Conservation (phyloP, 139 green algal species). For the Chlamydomonas sphaeroides region DNA sequence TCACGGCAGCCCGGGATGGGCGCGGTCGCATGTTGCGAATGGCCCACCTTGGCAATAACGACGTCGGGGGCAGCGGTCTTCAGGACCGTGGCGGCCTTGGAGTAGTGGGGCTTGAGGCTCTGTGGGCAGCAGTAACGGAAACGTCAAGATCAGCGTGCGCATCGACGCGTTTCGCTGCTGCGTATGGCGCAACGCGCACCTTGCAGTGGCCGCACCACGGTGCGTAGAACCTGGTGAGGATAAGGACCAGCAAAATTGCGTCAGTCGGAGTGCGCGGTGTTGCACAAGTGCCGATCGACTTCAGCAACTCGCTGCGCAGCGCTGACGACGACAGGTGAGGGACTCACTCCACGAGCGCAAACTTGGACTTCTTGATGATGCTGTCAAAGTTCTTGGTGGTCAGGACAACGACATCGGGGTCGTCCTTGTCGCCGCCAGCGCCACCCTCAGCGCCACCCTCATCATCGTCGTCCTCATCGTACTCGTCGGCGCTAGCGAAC, state of each 20-base stretch:
- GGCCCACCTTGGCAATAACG: conserved; percentile 80
- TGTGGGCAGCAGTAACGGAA: conserved; percentile 33
- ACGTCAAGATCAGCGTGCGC: conserved; percentile 5
- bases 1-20: no score
- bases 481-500: conserved; percentile 4
- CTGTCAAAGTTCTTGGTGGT: conserved; percentile 77
- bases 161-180: background rate
- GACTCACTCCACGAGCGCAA: conserved; percentile 68
- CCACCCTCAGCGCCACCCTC: conserved; percentile 36
- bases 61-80: conserved; percentile 66
- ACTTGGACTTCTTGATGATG: conserved; percentile 67
- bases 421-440: conserved; percentile 41
- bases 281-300: no score
- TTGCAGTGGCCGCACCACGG: conserved; percentile 58
- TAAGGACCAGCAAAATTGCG: no score
- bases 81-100: conserved; percentile 74
- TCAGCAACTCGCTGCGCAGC: no score
- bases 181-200: conserved; percentile 20
- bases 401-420: conserved; percentile 79
- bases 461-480: conserved; percentile 62
- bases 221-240: conserved; percentile 52
- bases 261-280: no score
- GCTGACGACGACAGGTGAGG: no score
- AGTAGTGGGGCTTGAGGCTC: conserved; percentile 79
- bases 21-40: no score